Percentiles rank a stretch among this genome's conserved stretches.
Conservation (phyloP, 2,329 filamentous ascomycete species). For the Pseudopithomyces chartarum region DNA sequence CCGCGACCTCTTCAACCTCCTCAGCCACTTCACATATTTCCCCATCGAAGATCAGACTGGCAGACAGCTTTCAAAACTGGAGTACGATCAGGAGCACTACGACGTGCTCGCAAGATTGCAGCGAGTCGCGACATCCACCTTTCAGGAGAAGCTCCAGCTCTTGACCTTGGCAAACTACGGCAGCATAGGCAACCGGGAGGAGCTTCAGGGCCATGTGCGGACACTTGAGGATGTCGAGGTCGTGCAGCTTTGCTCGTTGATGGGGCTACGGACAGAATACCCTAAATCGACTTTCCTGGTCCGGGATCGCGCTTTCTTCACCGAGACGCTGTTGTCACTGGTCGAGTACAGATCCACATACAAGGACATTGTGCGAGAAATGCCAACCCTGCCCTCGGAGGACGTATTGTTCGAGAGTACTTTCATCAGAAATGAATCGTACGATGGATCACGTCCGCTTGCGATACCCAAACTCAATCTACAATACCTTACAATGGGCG, state of each 20-base stretch:
- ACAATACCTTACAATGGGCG: conserved; percentile 91
- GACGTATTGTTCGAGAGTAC: conserved; percentile 76
- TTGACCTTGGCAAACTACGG: conserved; percentile 91
- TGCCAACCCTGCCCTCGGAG: conserved; percentile 85
- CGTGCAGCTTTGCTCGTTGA: conserved; percentile 66
- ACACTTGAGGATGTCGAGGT: conserved; percentile 77
- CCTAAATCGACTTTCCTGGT: conserved; percentile 70
- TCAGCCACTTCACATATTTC: conserved; percentile 87
- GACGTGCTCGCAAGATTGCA: conserved; percentile 78
- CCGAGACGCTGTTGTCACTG: conserved; percentile 73
- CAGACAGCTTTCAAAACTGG: conserved; percentile 70
- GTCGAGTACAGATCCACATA: conserved; percentile 83
- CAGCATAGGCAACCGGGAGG: conserved; percentile 78
- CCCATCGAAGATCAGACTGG: conserved; percentile 91
- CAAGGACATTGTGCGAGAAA: conserved; percentile 73
- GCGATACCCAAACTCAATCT: conserved; percentile 93
- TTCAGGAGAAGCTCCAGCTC: conserved; percentile 89
- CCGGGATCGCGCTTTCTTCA: conserved; percentile 66
- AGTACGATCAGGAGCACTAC: conserved; percentile 82
- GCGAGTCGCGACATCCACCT: conserved; percentile 73
- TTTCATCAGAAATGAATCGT: conserved; percentile 80
- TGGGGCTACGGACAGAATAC: conserved; percentile 84
- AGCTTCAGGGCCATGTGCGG: conserved; percentile 77
- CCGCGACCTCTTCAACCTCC: conserved; percentile 77
- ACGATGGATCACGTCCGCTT: conserved; percentile 84